Evolutionary conservation across 1,284 basidiomycete species (phyloP).

Genomic region (Cryptococcus amylolentus): DNA sequence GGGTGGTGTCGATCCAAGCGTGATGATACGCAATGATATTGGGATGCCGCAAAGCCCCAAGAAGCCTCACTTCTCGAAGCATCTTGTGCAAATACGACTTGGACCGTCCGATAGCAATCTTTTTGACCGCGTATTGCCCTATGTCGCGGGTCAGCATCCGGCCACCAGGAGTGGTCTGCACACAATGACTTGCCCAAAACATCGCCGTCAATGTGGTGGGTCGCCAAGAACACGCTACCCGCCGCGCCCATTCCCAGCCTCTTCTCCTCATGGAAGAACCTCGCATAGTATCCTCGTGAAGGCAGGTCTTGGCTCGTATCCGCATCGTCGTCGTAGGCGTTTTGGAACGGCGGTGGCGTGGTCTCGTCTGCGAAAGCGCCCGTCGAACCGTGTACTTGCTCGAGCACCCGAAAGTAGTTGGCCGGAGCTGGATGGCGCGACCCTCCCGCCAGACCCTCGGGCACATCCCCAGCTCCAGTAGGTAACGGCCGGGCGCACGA

Average conservation of each 20-base stretch:
- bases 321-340: slow-evolving; percentile 11
- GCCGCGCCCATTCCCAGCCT: slow-evolving; percentile 88
- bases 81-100: slow-evolving; percentile 77
- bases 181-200: slow-evolving; percentile 21
- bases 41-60: slow-evolving; percentile 81
- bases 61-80: slow-evolving; percentile 73
- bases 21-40: slow-evolving; percentile 95
- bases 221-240: slow-evolving; percentile 66
- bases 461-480: neutral
- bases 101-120: slow-evolving; percentile 87
- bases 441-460: neutral
- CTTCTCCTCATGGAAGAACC: slow-evolving; percentile 83
- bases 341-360: neutral
- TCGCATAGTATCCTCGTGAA: slow-evolving; percentile 54
- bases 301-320: slow-evolving; percentile 28
- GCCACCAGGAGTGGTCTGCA: slow-evolving; percentile 48
- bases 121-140: slow-evolving; percentile 79
- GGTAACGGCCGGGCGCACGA: neutral
- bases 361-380: slow-evolving; percentile 27
- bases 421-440: neutral
- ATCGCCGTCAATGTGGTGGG: slow-evolving; percentile 38
- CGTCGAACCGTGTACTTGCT: slow-evolving; percentile 42
- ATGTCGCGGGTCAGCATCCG: slow-evolving; percentile 36
- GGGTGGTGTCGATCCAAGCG: slow-evolving; percentile 81
- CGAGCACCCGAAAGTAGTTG: slow-evolving; percentile 44